Conservation (phyloP, 208 protist genomes). For the Plasmodiophora brassicae region DNA sequence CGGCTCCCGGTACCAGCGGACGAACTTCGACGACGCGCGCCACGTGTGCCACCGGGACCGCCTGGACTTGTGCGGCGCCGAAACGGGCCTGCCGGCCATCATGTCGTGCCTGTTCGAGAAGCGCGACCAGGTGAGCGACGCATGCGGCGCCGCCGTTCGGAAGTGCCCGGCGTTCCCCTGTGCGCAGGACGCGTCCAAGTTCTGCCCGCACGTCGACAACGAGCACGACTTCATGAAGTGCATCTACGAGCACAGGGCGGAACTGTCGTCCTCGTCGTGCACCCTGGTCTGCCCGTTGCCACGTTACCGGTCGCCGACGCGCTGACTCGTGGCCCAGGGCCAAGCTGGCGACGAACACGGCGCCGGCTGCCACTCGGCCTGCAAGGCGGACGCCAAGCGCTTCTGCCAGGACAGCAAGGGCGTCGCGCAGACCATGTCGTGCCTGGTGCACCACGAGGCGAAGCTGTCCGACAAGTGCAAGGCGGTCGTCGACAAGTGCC, state of each 20-base stretch:
- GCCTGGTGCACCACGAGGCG: neutral
- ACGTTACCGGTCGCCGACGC: too few species aligned
- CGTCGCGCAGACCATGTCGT: neutral
- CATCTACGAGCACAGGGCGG: neutral
- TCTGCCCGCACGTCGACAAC: neutral
- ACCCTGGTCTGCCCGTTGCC: too few species aligned
- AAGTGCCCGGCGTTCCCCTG: neutral
- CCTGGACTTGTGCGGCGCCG: neutral
- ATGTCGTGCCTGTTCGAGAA: neutral
- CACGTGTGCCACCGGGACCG: neutral
- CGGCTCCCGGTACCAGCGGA: neutral
- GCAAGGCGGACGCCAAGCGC: neutral
- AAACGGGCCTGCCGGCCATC: neutral
- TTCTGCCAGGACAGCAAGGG: neutral
- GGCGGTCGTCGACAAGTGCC: neutral
- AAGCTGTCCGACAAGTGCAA: neutral
- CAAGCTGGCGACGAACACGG: too few species aligned
- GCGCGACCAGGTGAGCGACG: neutral
- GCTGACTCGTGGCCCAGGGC: too few species aligned
- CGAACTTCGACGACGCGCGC: neutral
- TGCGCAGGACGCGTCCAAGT: neutral
- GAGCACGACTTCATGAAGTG: neutral
- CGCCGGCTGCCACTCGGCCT: too few species aligned
- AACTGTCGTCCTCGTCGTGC: too few species aligned
- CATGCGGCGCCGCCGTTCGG: neutral